phyloP scores from a whole-genome alignment of 2,329 filamentous ascomycete genomes.

The Colletotrichum karsti region DNA sequence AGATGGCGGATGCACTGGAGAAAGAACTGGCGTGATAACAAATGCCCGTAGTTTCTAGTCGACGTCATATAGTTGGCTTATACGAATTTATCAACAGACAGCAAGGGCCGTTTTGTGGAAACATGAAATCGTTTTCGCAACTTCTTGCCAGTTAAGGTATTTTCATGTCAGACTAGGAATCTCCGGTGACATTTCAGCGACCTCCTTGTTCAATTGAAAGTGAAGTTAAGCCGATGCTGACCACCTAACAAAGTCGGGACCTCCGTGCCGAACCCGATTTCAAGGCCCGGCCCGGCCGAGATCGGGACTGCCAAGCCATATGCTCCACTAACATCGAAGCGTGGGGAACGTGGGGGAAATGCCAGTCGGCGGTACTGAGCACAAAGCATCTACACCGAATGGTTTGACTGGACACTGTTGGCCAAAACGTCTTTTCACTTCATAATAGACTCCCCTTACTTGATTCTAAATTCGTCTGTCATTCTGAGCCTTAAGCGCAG shows the following conservation, averaged over 20 bases:
- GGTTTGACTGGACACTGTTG: too few relatives aligned
- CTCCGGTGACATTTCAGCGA: too few relatives aligned
- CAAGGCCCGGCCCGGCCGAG: conserved; percentile 1
- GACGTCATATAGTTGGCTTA: neutral
- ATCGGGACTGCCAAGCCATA: conserved; percentile 8
- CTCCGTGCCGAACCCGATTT: neutral
- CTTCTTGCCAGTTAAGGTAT: too few relatives aligned
- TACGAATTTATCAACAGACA: too few relatives aligned
- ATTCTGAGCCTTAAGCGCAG: too few relatives aligned
- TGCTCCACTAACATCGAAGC: conserved; percentile 15
- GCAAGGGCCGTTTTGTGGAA: too few relatives aligned
- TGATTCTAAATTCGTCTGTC: too few relatives aligned
- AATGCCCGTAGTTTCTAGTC: too few relatives aligned
- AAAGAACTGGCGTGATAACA: conserved; percentile 33
- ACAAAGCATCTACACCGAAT: neutral
- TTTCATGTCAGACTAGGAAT: too few relatives aligned
- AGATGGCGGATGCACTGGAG: conserved; percentile 68
- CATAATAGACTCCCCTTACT: too few relatives aligned
- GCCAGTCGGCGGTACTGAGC: neutral
- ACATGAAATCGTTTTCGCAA: too few relatives aligned
- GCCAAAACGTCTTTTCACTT: too few relatives aligned
- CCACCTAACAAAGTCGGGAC: neutral
- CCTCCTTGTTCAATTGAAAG: neutral
- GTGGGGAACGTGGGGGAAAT: conserved; percentile 14
- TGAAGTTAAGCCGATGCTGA: neutral